phyloP scores from a whole-genome alignment of 768 basidiomycete genomes.

The Naganishia vaughanmartiniae region DNA sequence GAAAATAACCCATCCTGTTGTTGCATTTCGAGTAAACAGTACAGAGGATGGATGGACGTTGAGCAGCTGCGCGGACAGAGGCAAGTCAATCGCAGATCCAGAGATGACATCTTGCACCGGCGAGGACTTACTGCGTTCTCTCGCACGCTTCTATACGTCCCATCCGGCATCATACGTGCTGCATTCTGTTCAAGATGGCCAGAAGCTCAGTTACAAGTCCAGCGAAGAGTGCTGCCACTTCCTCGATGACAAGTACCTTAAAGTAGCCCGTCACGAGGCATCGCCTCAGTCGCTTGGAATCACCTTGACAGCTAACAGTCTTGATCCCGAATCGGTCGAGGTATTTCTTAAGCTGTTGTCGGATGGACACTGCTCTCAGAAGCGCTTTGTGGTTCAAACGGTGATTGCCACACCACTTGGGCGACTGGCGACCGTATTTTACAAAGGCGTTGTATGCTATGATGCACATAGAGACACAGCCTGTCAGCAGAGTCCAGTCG shows the following conservation, averaged over 20 bases:
- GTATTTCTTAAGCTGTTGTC: constrained; percentile 91
- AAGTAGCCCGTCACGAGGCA: constrained; percentile 92
- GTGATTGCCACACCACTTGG: constrained; percentile 89
- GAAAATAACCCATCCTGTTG: constrained; percentile 87
- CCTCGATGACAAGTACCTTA: constrained; percentile 38
- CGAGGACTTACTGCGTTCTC: constrained; percentile 68
- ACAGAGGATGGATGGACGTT: constrained; percentile 93
- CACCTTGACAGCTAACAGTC: constrained; percentile 81
- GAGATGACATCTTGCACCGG: background rate
- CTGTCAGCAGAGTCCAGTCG: background rate
- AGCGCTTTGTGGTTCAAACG: constrained; percentile 89
- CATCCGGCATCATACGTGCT: constrained; percentile 85
- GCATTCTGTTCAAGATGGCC: constrained; percentile 63
- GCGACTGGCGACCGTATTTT: constrained; percentile 68
- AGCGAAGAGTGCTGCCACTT: too few relatives aligned
- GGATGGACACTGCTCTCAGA: constrained; percentile 88
- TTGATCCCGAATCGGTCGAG: constrained; percentile 84
- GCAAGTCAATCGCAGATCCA: background rate
- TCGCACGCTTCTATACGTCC: constrained; percentile 83
- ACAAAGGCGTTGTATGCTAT: constrained; percentile 90
- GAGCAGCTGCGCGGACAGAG: constrained; percentile 60
- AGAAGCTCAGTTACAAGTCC: background rate
- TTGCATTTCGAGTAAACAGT: constrained; percentile 85
- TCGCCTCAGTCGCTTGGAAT: constrained; percentile 73
- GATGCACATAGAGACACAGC: background rate